These are phyloP conservation scores for Fusarium sp. DNA, from an alignment of 2,329 filamentous ascomycete species.

Conservation along the genomic window DNA sequence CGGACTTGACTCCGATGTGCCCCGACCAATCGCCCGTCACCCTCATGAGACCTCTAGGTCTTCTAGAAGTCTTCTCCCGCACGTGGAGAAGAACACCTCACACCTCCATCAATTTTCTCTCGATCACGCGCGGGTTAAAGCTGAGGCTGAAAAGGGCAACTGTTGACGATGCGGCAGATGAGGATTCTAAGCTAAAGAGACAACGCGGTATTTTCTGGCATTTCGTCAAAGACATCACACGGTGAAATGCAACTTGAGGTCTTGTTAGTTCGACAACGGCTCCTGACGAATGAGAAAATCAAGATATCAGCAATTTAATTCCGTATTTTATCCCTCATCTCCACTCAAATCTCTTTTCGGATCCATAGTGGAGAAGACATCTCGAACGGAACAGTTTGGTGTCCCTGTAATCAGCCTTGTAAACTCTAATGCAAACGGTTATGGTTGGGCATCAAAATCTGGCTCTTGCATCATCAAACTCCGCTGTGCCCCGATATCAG, in stretches of 20 bases:
- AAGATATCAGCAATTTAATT: background rate
- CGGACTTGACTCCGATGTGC: background rate
- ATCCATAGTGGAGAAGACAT: constrained; percentile 10
- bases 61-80: constrained; percentile 43
- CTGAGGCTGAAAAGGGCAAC: constrained; percentile 13
- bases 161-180: background rate
- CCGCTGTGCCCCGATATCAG: constrained; percentile 1
- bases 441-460: constrained; percentile 26
- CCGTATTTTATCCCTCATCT: constrained; percentile 22
- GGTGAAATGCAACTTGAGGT: background rate
- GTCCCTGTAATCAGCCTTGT: constrained; percentile 23
- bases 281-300: constrained; percentile 8
- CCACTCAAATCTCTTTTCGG: constrained; percentile 13
- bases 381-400: background rate
- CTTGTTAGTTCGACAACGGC: background rate
- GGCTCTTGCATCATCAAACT: constrained; percentile 25
- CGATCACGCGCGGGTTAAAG: constrained; percentile 24
- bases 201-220: constrained; percentile 7
- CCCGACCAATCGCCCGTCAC: constrained; percentile 13
- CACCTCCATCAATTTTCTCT: constrained; percentile 5
- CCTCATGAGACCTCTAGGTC: constrained; percentile 17
- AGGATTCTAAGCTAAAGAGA: background rate
- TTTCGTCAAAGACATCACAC: background rate
- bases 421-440: constrained; percentile 23
- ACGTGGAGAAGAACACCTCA: constrained; percentile 17